Evolutionary conservation across 345 rosid genomes (phyloP), one percentile per base, ranked within the genome.

Genomic region (Isatis tinctoria): DNA sequence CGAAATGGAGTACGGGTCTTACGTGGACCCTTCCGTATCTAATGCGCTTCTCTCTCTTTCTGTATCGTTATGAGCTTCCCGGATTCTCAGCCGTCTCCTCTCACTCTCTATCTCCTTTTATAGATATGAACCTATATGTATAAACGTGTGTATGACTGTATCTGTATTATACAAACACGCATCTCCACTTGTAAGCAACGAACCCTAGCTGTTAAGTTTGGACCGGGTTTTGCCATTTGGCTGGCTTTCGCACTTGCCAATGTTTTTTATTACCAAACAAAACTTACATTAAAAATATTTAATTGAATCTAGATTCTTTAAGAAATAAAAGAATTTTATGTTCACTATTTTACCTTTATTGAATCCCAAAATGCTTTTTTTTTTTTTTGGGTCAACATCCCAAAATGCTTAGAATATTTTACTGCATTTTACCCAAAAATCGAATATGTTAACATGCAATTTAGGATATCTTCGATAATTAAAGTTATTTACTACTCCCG

Each of bases 1-100:
- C 49, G 69, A 70, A 78, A 33, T 26, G 56, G 2, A 70, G 78
- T n/a, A 83, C 86, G 84, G 77, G 70, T 72, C 70, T 65, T 58
- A 47, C 47, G 77, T 74, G 75, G 78, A 79, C 70, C 73, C 40
- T 70, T 13, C 24, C 69, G 76, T 71, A 71, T 65, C 80, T 70
- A 35, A 74, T 45, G 49, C 68, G 0, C 14, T 12, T 69, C 27
- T 28, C 14, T 72, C 36, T 33, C 45, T 60, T n/a, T 22, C 39
- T 41, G 5, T 10, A 33, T 70, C 1, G 67, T 30, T 41, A 63
- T 40, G 57, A 54, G 67, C 4, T 62, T 32, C 26, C 60, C 60
- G 54, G 68, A 35, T 68, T 67, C 52, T 67, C 37, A 18, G 69
- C 14, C 17, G 32, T 28, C 18, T 64, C 67, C 22, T 69, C 60